Evolutionary conservation across 1,284 basidiomycete species (phyloP).

Genomic region (Boletus semigastroideus): DNA sequence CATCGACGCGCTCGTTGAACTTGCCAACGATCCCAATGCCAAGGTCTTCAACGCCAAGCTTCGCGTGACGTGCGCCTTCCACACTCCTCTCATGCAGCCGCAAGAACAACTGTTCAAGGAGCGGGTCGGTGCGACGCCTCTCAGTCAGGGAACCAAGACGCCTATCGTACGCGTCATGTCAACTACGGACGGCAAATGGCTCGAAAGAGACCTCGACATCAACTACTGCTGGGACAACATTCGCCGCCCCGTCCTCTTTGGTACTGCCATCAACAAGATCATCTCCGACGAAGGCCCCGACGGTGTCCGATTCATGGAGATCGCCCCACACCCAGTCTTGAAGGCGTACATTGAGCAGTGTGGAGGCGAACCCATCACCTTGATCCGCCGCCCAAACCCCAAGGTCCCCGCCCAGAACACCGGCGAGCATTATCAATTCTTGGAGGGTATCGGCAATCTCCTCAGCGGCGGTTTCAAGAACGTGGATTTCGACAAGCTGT

Average conservation of each 20-base stretch:
- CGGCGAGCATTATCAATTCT: constrained; percentile 31
- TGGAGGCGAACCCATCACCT: constrained; percentile 28
- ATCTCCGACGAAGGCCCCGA: constrained; percentile 30
- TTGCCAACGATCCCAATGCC: constrained; percentile 29
- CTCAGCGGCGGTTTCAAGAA: constrained; percentile 27
- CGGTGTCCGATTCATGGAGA: constrained; percentile 28
- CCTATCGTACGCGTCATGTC: constrained; percentile 31
- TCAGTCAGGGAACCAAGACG: constrained; percentile 21
- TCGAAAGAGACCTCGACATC: constrained; percentile 30
- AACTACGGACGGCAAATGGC: constrained; percentile 32
- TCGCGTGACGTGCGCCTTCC: constrained; percentile 31
- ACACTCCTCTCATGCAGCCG: constrained; percentile 33
- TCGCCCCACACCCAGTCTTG: constrained; percentile 32
- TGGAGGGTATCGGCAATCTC: constrained; percentile 30
- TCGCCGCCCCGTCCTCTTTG: constrained; percentile 32
- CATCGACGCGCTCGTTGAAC: constrained; percentile 26
- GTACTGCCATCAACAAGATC: constrained; percentile 31
- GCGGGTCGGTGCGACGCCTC: constrained; percentile 15
- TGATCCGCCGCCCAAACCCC: constrained; percentile 31
- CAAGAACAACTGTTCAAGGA: constrained; percentile 32
- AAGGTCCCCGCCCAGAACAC: constrained; percentile 30
- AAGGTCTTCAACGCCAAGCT: constrained; percentile 32
- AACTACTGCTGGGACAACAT: constrained; percentile 35
- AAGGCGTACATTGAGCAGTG: constrained; percentile 33
- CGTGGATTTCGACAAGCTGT: constrained; percentile 26